These are phyloP conservation scores for Spatholobus suberectus DNA, from an alignment of 306 rosid genomes.

Conservation along the genomic window DNA sequence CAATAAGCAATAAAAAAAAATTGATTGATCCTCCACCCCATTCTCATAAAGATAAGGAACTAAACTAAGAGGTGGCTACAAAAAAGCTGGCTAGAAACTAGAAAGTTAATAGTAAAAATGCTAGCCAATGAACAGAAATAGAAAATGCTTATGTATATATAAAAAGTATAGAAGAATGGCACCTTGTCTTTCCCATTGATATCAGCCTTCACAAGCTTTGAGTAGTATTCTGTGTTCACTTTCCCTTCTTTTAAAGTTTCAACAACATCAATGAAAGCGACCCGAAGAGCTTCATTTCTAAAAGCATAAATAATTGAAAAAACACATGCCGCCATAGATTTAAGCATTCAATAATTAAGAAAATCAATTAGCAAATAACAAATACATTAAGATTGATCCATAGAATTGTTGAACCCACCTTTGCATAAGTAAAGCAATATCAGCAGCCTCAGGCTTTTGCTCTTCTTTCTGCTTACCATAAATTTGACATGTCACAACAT, in stretches of 20 bases:
- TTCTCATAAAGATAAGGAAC: not conserved
- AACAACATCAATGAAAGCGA: conserved; percentile 86
- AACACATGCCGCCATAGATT: conserved; percentile 14
- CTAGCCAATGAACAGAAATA: not conserved
- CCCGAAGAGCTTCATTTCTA: conserved; percentile 97
- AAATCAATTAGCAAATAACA: conserved; percentile 4
- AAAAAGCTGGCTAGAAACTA: not conserved
- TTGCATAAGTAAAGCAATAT: conserved; percentile 94
- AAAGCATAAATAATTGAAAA: conserved; percentile 27
- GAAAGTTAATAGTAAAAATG: not conserved
- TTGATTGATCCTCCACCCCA: not conserved
- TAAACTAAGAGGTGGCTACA: not conserved
- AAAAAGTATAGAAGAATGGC: conserved; percentile 34
- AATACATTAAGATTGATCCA: conserved; percentile 2
- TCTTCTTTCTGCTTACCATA: conserved; percentile 96
- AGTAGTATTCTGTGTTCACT: conserved; percentile 73
- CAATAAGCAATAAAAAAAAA: no score
- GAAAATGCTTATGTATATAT: not conserved
- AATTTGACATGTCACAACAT: conserved; percentile 90
- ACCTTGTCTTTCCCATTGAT: conserved; percentile 95
- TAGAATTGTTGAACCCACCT: conserved; percentile 55
- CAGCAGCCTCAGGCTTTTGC: conserved; percentile 93
- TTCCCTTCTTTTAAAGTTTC: conserved; percentile 81
- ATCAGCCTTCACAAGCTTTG: conserved; percentile 94
- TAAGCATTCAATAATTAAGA: conserved; percentile 16